A percentile compares a stretch with the other conserved stretches of the same genome.
Conservation (phyloP, 371 early-diverging fungal genomes). For the Mycotypha africana region DNA sequence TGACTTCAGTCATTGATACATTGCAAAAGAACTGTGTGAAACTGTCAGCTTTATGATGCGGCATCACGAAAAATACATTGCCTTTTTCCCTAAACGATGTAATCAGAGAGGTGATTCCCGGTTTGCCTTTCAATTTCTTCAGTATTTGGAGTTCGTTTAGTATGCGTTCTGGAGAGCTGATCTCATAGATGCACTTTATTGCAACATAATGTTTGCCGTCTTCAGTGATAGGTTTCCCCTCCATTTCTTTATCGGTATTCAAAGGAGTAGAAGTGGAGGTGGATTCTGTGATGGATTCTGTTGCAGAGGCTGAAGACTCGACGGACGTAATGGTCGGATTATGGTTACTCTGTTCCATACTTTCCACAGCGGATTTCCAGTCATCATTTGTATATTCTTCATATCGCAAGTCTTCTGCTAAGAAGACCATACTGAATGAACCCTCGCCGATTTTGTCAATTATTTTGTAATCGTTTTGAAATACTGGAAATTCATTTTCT, state of each 20-base stretch:
- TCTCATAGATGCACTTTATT: conserved; percentile 88
- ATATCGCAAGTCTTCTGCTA: conserved; percentile 78
- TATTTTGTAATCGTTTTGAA: conserved; percentile 57
- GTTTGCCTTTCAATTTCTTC: conserved; percentile 48
- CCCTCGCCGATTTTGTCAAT: conserved; percentile 56
- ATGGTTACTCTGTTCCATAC: neutral
- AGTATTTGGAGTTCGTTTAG: conserved; percentile 86
- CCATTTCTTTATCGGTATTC: conserved; percentile 3
- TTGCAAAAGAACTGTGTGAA: conserved; percentile 45
- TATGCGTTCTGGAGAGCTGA: conserved; percentile 83
- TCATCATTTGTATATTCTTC: conserved; percentile 60
- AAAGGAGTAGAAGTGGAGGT: neutral
- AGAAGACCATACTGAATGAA: conserved; percentile 92
- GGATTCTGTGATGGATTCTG: no score
- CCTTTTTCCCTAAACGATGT: conserved; percentile 79
- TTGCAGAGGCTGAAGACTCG: neutral
- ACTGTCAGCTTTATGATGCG: conserved; percentile 84
- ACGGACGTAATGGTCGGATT: no score
- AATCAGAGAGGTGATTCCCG: conserved; percentile 73
- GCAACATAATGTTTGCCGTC: conserved; percentile 64
- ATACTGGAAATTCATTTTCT: no score
- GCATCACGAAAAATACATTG: conserved; percentile 84
- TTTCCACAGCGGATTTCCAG: conserved; percentile 3
- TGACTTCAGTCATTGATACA: conserved; percentile 55
- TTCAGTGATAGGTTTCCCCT: conserved; percentile 1